Conservation (phyloP, 2,329 filamentous ascomycete genomes). For the Pochonia chlamydosporia region DNA sequence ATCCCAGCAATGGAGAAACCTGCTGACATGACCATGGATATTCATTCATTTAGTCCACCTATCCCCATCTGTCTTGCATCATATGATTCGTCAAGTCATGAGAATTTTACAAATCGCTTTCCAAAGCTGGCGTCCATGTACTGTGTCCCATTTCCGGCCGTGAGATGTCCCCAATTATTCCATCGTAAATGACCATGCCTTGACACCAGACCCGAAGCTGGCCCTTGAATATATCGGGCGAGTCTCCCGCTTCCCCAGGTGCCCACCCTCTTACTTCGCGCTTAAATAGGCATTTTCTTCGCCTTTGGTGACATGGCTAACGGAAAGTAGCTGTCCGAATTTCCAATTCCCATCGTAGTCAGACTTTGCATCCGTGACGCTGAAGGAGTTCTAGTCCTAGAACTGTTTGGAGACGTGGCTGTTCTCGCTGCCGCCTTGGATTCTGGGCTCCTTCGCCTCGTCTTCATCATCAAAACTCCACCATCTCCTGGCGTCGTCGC, state of each 20-base stretch:
- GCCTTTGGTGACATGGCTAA: constrained; percentile 25
- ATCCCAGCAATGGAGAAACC: too few species aligned
- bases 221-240: too few species aligned
- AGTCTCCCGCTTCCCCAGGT: too few species aligned
- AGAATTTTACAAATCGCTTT: background rate
- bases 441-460: constrained; percentile 29
- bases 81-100: background rate
- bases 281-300: constrained; percentile 18
- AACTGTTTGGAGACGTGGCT: constrained; percentile 38
- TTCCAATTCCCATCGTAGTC: constrained; percentile 15
- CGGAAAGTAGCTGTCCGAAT: constrained; percentile 38
- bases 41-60: background rate
- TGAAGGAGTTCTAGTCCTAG: constrained; percentile 43
- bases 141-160: background rate
- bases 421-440: constrained; percentile 14
- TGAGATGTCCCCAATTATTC: background rate
- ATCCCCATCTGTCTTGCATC: background rate
- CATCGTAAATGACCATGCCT: background rate
- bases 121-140: background rate
- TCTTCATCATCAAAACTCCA: constrained; percentile 39
- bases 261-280: too few species aligned
- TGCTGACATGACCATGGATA: too few species aligned
- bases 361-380: constrained; percentile 26
- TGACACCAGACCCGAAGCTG: background rate
- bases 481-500: constrained; percentile 34